Evolutionary conservation across 1,284 basidiomycete genomes (phyloP).

Genomic region (Ganoderma leucocontextum): DNA sequence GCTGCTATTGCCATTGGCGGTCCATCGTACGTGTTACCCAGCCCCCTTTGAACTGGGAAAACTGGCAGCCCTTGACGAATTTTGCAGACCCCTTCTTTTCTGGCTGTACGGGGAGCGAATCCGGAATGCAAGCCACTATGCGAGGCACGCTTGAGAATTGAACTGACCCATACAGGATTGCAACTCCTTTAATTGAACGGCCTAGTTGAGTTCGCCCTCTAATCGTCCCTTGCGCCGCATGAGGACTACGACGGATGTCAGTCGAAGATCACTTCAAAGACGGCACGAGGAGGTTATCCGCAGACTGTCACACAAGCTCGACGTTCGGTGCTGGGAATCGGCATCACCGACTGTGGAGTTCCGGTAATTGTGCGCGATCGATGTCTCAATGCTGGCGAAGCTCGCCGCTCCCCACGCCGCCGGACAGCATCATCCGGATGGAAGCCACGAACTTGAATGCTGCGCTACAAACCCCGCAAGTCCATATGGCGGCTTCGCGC

Average conservation of each 20-base stretch:
- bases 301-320: background rate
- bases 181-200: background rate
- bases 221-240: background rate
- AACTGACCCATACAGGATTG: background rate
- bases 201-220: background rate
- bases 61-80: background rate
- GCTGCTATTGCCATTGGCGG: constrained; percentile 65
- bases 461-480: background rate
- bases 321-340: background rate
- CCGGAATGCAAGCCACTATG: constrained; percentile 17
- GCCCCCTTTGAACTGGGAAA: background rate
- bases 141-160: background rate
- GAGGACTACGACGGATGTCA: background rate
- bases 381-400: background rate
- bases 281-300: background rate
- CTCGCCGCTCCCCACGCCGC: background rate
- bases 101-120: constrained; percentile 35
- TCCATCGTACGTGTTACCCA: constrained; percentile 58
- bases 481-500: background rate
- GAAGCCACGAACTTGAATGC: background rate
- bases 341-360: background rate
- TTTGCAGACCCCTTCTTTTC: constrained; percentile 55
- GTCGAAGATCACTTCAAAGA: no score
- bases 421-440: background rate
- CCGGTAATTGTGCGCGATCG: background rate